A percentile compares a stretch with the other conserved stretches of the same genome.
Conservation (phyloP, 2,329 filamentous ascomycete species). For the Exophiala mesophila region DNA sequence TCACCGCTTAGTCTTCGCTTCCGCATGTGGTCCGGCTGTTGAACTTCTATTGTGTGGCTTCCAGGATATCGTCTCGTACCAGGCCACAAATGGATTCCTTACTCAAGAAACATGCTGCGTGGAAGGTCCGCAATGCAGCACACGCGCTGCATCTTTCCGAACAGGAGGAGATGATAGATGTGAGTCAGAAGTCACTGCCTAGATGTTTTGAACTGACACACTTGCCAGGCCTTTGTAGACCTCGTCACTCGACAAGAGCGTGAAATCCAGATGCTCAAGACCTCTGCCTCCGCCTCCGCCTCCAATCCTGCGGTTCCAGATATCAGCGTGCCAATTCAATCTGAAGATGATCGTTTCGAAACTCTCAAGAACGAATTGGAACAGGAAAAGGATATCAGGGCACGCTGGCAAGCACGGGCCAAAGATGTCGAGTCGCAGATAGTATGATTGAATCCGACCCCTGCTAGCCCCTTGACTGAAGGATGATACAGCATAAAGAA, state of each 20-base stretch:
- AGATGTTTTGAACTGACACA: no score
- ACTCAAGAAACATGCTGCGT: not conserved
- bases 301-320: no score
- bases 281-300: no score
- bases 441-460: not conserved
- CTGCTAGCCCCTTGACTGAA: not conserved
- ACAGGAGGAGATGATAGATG: not conserved
- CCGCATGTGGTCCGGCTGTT: no score
- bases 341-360: no score
- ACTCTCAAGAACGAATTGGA: not conserved
- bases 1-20: no score
- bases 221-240: not conserved
- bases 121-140: not conserved
- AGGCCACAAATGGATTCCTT: no score
- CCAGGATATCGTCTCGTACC: no score
- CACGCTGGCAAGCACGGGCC: not conserved
- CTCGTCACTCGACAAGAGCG: not conserved
- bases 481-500: not conserved
- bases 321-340: no score
- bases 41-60: no score
- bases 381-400: not conserved
- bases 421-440: not conserved
- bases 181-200: no score
- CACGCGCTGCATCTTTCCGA: not conserved
- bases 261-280: not conserved